Conservation (phyloP, 108 stramenopile genomes). For the Nitzschia putrida region DNA sequence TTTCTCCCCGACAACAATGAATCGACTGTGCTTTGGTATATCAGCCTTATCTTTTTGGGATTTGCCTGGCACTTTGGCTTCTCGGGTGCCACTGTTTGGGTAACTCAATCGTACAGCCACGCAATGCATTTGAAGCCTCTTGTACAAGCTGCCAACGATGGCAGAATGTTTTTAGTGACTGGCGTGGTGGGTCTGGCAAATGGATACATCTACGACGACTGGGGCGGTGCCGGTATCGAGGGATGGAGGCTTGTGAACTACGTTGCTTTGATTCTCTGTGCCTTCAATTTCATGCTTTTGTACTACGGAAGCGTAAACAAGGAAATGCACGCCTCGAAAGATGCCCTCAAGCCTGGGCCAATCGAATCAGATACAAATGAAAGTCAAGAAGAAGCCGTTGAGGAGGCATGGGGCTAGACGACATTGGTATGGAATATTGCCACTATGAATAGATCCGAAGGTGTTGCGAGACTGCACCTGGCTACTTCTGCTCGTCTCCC, state of each 20-base stretch:
- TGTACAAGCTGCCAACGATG: constrained; percentile 49
- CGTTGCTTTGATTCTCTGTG: constrained; percentile 20
- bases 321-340: no score
- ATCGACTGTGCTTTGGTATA: constrained; percentile 3
- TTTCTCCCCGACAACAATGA: not conserved
- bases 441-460: no score
- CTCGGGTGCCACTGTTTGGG: constrained; percentile 32
- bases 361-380: no score
- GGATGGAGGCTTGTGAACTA: constrained; percentile 40
- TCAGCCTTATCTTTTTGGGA: constrained; percentile 39
- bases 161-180: constrained; percentile 29
- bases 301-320: no score
- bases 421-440: no score
- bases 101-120: constrained; percentile 10
- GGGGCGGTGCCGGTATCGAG: constrained; percentile 36
- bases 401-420: no score
- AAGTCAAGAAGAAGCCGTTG: no score
- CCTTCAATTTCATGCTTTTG: no score
- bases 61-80: constrained; percentile 50
- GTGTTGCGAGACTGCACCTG: no score
- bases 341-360: no score
- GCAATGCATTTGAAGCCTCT: constrained; percentile 16
- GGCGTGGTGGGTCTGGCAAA: constrained; percentile 31
- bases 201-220: constrained; percentile 34
- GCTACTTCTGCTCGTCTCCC: no score